Conservation (phyloP, 805 yeast genomes). For the Candida broadrunensis region DNA sequence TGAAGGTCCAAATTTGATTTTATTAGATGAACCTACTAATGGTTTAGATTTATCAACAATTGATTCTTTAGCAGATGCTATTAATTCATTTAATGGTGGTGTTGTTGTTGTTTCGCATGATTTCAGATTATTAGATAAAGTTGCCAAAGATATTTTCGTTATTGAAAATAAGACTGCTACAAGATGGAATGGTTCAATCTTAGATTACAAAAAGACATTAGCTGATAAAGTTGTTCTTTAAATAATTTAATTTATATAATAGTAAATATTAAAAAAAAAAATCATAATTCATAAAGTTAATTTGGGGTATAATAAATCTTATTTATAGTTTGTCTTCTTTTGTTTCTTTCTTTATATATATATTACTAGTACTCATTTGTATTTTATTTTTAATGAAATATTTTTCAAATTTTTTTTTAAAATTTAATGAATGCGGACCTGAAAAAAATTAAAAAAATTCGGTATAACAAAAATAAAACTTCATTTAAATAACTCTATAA, state of each 20-base stretch:
- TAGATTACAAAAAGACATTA: constrained; percentile 90
- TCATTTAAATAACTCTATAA: not conserved
- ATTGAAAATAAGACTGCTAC: constrained; percentile 95
- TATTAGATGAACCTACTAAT: constrained; percentile 99
- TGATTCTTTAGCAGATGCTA: constrained; percentile 96
- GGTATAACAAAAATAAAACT: too few relatives aligned
- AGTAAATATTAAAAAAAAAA: not conserved
- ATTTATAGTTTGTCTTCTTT: too few relatives aligned
- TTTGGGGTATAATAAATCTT: too few relatives aligned
- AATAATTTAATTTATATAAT: constrained; percentile 1
- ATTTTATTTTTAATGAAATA: too few relatives aligned
- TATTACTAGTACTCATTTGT: not conserved
- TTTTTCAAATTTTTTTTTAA: too few relatives aligned
- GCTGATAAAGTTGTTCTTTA: constrained; percentile 82
- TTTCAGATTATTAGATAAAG: constrained; percentile 94
- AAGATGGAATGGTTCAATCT: constrained; percentile 91
- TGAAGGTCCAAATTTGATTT: constrained; percentile 89
- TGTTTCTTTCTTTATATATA: too few relatives aligned
- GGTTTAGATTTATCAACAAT: constrained; percentile 98
- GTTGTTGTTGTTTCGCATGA: constrained; percentile 98
- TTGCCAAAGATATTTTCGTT: constrained; percentile 95
- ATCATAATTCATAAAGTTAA: not conserved
- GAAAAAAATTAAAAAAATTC: too few relatives aligned
- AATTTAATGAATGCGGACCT: too few relatives aligned
- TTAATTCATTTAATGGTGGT: constrained; percentile 94